A percentile compares a stretch with the other conserved stretches of the same genome.
Evolutionary conservation across 2,329 filamentous ascomycete genomes (phyloP).

Genomic region (Zymoseptoria pseudotritici): DNA sequence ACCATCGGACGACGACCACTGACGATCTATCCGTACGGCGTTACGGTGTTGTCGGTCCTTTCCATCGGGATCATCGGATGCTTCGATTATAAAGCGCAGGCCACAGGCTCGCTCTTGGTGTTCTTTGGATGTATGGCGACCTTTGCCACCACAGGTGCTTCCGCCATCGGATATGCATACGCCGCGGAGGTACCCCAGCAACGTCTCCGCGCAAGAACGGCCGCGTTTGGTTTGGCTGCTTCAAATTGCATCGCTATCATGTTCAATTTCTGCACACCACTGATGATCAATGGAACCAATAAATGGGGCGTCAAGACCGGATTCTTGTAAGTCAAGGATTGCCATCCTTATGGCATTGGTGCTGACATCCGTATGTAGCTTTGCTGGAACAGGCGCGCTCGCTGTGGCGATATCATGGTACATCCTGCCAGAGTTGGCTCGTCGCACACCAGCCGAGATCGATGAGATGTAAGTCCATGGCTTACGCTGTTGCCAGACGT

Average conservation of each 20-base stretch:
- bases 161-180: constrained; percentile 39
- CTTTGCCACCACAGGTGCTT: constrained; percentile 37
- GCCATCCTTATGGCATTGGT: not conserved
- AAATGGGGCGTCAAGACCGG: constrained; percentile 42
- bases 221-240: constrained; percentile 34
- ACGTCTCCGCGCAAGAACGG: constrained; percentile 35
- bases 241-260: constrained; percentile 38
- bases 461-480: constrained; percentile 32
- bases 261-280: constrained; percentile 40
- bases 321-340: constrained; percentile 33
- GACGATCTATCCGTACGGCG: constrained; percentile 35
- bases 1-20: constrained; percentile 13
- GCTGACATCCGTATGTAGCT: constrained; percentile 17
- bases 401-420: constrained; percentile 32
- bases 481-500: not conserved
- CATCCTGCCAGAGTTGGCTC: constrained; percentile 32
- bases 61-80: constrained; percentile 35
- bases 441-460: constrained; percentile 33
- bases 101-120: constrained; percentile 34
- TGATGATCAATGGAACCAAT: constrained; percentile 37
- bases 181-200: constrained; percentile 37
- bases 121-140: constrained; percentile 39
- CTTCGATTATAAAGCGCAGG: constrained; percentile 32
- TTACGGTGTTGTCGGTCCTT: constrained; percentile 31
- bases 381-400: constrained; percentile 30